Percentiles rank a stretch among this genome's conserved stretches.
Conservation (phyloP, 2,329 filamentous ascomycete genomes). For the Epichloe baconii region DNA sequence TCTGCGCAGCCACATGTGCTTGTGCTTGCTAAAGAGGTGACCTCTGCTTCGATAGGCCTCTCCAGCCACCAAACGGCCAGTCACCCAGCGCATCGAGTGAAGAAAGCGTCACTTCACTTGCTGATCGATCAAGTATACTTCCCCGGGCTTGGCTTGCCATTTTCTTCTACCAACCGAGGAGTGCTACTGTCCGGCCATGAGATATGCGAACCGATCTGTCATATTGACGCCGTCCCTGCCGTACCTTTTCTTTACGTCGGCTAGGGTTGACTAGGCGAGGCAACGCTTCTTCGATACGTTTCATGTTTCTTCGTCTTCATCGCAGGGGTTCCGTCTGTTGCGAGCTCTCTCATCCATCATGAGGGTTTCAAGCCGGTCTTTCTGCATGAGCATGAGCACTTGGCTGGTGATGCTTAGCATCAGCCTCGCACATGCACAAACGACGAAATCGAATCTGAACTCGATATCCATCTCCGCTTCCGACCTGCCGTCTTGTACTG, state of each 20-base stretch:
- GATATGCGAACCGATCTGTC: neutral
- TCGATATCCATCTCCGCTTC: neutral
- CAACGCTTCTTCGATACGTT: neutral
- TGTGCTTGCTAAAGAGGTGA: no score
- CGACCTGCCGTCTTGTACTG: constrained; percentile 2
- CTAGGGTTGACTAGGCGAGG: neutral
- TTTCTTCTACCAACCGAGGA: neutral
- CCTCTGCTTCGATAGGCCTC: neutral
- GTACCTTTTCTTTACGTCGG: no score
- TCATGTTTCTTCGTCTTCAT: neutral
- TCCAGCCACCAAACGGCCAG: neutral
- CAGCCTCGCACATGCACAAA: neutral
- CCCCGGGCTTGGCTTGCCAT: neutral
- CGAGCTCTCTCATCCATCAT: neutral
- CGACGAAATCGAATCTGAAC: neutral
- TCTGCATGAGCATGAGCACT: neutral
- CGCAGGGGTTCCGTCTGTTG: neutral
- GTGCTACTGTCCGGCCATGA: neutral
- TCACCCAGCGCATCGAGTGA: neutral
- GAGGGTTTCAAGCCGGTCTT: neutral
- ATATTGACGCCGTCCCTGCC: no score
- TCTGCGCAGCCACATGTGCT: neutral
- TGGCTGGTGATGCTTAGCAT: constrained; percentile 1
- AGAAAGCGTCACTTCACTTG: neutral
- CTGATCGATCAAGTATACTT: no score